These are phyloP conservation scores for Cercophora scortea DNA, from an alignment of 495 filamentous ascomycete species.

Conservation along the genomic window DNA sequence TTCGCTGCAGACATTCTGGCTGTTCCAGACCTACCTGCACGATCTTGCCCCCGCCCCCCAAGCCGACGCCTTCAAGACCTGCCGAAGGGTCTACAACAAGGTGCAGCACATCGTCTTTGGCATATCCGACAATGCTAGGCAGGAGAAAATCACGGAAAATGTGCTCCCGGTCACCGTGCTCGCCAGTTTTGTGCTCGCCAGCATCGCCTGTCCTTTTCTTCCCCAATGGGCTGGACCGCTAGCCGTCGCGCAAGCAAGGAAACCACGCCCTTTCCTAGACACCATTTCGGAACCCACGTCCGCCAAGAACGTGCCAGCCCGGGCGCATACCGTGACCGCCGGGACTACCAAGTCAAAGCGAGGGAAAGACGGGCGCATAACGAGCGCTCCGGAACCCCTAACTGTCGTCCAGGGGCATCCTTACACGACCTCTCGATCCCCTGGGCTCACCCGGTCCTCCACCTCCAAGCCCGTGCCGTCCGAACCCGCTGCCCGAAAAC, in stretches of 20 bases:
- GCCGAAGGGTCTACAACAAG: conserved; percentile 68
- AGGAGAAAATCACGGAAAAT: conserved; percentile 69
- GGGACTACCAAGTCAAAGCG: conserved; percentile 38
- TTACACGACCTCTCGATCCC: too few species aligned
- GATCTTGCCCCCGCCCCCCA: conserved; percentile 63
- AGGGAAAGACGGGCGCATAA: conserved; percentile 30
- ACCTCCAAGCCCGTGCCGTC: conserved; percentile 7
- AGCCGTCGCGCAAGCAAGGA: conserved; percentile 65
- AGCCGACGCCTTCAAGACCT: conserved; percentile 62
- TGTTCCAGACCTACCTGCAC: conserved; percentile 74
- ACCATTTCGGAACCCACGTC: conserved; percentile 45
- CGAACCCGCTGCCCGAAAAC: conserved; percentile 9
- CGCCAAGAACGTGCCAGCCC: conserved; percentile 37
- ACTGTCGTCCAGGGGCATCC: conserved; percentile 18
- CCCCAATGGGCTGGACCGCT: conserved; percentile 61
- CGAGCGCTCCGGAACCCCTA: conserved; percentile 30
- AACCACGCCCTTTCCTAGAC: conserved; percentile 50
- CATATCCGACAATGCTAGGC: conserved; percentile 47
- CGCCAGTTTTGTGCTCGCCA: conserved; percentile 61
- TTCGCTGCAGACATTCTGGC: conserved; percentile 62
- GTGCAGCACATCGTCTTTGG: conserved; percentile 75
- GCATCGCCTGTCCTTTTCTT: conserved; percentile 45
- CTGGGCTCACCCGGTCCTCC: conserved; percentile 1
- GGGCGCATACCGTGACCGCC: conserved; percentile 56
- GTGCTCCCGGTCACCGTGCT: conserved; percentile 63